These are phyloP conservation scores for Gryganskiella cystojenkinii DNA, from an alignment of 192 early-diverging fungal genomes.

Conservation along the genomic window DNA sequence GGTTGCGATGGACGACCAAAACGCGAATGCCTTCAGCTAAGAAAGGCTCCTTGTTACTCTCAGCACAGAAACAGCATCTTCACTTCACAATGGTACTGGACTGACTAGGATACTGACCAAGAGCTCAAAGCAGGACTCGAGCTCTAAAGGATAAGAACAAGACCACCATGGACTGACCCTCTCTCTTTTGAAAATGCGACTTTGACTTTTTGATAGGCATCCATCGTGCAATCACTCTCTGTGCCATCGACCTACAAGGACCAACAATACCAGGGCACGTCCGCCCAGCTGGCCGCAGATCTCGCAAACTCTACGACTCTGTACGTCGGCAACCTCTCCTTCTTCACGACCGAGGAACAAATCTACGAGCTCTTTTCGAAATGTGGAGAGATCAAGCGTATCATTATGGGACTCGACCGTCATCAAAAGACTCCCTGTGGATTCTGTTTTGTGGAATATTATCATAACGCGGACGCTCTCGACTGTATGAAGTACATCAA, in stretches of 20 bases:
- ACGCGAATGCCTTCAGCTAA: background rate
- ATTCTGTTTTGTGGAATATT: conserved; percentile 99
- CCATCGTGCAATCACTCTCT: conserved; percentile 56
- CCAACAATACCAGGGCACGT: conserved; percentile 76
- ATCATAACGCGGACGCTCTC: conserved; percentile 88
- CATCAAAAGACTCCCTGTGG: conserved; percentile 96
- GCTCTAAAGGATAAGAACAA: background rate
- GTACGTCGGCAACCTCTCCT: conserved; percentile 97
- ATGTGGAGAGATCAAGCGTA: conserved; percentile 96
- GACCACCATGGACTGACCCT: background rate
- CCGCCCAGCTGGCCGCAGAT: conserved; percentile 61
- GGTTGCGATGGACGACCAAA: background rate
- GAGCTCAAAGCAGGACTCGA: too few species aligned
- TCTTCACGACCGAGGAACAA: conserved; percentile 99
- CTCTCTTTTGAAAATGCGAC: background rate
- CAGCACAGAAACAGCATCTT: background rate
- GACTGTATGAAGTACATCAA: conserved; percentile 95
- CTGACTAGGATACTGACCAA: too few species aligned
- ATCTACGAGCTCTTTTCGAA: conserved; percentile 96
- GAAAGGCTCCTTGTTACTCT: background rate
- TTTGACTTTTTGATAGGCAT: conserved; percentile 23
- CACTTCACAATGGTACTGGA: background rate
- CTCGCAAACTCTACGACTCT: conserved; percentile 79
- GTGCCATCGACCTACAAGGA: conserved; percentile 90
- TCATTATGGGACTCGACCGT: conserved; percentile 98